These are phyloP conservation scores for Lecanoromycetidae sp. DNA, from an alignment of 2,329 filamentous ascomycete genomes.

Conservation along the genomic window DNA sequence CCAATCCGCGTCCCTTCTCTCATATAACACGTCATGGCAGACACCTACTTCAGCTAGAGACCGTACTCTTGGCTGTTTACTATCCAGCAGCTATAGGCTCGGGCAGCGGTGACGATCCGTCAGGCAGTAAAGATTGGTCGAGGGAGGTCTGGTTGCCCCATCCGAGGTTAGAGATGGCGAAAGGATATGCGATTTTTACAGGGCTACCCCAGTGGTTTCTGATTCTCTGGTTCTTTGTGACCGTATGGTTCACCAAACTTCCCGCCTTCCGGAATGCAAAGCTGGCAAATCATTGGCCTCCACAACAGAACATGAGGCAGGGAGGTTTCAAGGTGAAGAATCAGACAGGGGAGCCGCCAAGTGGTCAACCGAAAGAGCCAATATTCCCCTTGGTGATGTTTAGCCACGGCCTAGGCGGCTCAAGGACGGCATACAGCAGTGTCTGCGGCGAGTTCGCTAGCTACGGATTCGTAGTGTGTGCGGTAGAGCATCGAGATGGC, in stretches of 20 bases:
- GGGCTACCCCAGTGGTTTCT: constrained; percentile 38
- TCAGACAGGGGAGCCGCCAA: constrained; percentile 29
- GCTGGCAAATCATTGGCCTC: constrained; percentile 44
- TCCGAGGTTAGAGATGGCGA: constrained; percentile 43
- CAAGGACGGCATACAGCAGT: constrained; percentile 49
- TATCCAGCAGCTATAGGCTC: constrained; percentile 45
- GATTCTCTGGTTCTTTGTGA: constrained; percentile 43
- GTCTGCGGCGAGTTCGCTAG: constrained; percentile 55
- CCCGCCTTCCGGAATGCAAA: constrained; percentile 51
- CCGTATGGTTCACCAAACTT: constrained; percentile 52
- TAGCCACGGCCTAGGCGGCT: constrained; percentile 54
- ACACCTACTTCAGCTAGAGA: constrained; percentile 42
- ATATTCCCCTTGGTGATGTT: constrained; percentile 53
- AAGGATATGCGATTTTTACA: constrained; percentile 52
- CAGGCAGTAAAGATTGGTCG: constrained; percentile 34
- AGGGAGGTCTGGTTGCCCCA: constrained; percentile 52
- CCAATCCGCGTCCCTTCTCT: constrained; percentile 37
- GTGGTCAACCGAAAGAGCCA: constrained; percentile 29
- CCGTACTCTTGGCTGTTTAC: constrained; percentile 53
- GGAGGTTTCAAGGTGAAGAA: constrained; percentile 26
- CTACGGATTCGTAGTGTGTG: constrained; percentile 53
- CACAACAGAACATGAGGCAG: constrained; percentile 27
- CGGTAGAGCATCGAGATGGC: constrained; percentile 54
- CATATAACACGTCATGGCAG: constrained; percentile 38
- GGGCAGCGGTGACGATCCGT: constrained; percentile 28